Percentiles rank a stretch among this genome's conserved stretches.
Evolutionary conservation across 2,329 filamentous ascomycete genomes (phyloP).

Genomic region (Chrysoporthe austroafricana): DNA sequence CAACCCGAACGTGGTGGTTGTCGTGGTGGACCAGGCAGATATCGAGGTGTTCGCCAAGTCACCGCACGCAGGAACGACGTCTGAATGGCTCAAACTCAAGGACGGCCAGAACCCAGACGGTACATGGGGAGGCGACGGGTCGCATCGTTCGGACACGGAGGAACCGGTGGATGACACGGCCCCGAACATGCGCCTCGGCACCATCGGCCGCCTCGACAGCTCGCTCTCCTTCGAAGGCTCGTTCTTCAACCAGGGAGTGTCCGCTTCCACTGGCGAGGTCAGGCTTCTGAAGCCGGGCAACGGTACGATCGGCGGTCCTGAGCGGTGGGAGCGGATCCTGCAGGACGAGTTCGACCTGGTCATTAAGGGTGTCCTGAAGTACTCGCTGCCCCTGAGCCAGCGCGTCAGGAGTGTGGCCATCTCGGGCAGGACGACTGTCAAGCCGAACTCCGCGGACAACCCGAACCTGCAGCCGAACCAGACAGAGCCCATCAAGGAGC

Average conservation of each 20-base stretch:
- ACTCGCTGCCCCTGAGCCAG: constrained; percentile 67
- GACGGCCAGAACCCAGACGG: constrained; percentile 54
- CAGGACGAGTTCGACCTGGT: constrained; percentile 94
- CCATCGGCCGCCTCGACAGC: constrained; percentile 84
- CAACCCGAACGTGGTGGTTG: constrained; percentile 90
- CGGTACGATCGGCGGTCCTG: constrained; percentile 80
- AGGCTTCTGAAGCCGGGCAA: constrained; percentile 85
- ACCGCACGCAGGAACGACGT: constrained; percentile 76
- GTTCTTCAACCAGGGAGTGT: constrained; percentile 75
- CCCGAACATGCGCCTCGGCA: constrained; percentile 90
- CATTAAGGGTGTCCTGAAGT: constrained; percentile 87
- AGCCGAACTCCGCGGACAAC: constrained; percentile 65
- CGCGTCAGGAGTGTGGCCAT: constrained; percentile 63
- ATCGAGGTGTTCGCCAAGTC: constrained; percentile 95
- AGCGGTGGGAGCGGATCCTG: constrained; percentile 88
- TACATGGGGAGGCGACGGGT: constrained; percentile 32
- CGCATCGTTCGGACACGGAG: constrained; percentile 34
- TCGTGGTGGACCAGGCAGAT: constrained; percentile 84
- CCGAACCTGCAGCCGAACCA: constrained; percentile 46
- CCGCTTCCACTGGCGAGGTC: constrained; percentile 79
- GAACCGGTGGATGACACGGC: constrained; percentile 66
- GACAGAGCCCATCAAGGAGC: constrained; percentile 36
- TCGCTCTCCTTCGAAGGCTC: constrained; percentile 88
- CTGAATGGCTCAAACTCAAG: constrained; percentile 45
- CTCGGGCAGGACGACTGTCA: constrained; percentile 62